Evolutionary conservation across 2,329 filamentous ascomycete species (phyloP), one percentile per base, ranked within the genome.

Genomic region (Xylaria hypoxylon): DNA sequence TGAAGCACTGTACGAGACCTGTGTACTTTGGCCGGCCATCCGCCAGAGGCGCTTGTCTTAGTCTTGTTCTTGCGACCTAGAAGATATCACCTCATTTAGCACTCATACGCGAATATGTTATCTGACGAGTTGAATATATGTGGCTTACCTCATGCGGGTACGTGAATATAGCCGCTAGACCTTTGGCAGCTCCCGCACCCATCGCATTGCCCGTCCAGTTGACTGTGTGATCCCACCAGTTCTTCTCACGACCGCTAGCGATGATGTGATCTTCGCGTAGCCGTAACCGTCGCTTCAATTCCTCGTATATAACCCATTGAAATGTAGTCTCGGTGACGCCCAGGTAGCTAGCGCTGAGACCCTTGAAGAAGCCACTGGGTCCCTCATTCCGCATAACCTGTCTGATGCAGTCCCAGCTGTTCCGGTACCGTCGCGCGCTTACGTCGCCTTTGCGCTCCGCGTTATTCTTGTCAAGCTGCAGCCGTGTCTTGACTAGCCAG

Each of bases 221-320:
- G 40, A 96, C 86, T 0, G 89, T 88, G 65, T 87, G 84, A 74
- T 97, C 94, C 90, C 91, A 93, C 71, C 84, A 80, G 4, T 82
- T 92, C 77, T 87, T 89, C 42, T 86, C 82, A 50, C 89, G 83
- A 1, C 91, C 90, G 81, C 79, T 89, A 72, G 70, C 80, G 68
- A 77, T 83, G 55, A 87, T 84, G 58, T 80, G 82, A 73, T 84
- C 85, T 78, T 92, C 90, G 65, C 93, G 84, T 50, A 82, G 80
- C 51, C 86, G 87, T 38, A 97, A 82, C n/a, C 84, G 84, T 26
- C 87, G 83, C 85, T 97, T 98, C 84, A 96, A 89, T 79, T 94
- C 91, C 81, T 98, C 94, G 80, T 97, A 98, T 73, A 97, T 81
- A 75, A 97, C 90, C 94, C 94, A 97, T 78, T 98, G 94, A 74